phyloP scores from a whole-genome alignment of 2,329 filamentous ascomycete species.

The Podosphaera aphanis region DNA sequence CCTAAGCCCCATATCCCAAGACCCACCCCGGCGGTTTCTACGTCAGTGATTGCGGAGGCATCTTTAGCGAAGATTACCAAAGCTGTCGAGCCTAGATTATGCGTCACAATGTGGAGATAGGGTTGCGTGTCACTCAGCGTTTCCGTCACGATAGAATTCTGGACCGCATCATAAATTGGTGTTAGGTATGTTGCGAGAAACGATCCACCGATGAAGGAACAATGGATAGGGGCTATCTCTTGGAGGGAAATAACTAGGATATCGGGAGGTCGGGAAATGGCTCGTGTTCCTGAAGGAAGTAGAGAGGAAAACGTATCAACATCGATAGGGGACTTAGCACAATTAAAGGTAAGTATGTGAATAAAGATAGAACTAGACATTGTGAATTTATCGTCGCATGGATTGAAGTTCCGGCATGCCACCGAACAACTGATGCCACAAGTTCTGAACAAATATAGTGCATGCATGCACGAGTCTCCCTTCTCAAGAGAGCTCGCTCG shows the following conservation, averaged over 20 bases:
- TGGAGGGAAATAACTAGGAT: constrained; percentile 51
- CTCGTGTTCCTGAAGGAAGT: constrained; percentile 34
- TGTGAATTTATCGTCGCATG: not conserved
- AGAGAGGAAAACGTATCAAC: constrained; percentile 46
- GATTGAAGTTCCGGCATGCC: not conserved
- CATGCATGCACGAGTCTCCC: too few relatives aligned
- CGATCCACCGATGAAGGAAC: constrained; percentile 67
- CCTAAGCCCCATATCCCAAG: constrained; percentile 76
- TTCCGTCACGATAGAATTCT: constrained; percentile 31
- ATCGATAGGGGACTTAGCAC: constrained; percentile 48
- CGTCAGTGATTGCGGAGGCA: constrained; percentile 31
- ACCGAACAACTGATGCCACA: too few relatives aligned
- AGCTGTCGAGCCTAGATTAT: constrained; percentile 72
- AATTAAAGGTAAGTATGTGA: constrained; percentile 78
- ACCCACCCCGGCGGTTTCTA: constrained; percentile 64
- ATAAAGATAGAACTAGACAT: constrained; percentile 29
- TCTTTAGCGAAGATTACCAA: constrained; percentile 64
- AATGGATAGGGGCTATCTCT: constrained; percentile 66
- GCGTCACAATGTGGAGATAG: constrained; percentile 47
- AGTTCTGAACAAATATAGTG: too few relatives aligned
- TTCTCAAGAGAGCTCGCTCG: too few relatives aligned
- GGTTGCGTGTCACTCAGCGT: constrained; percentile 17
- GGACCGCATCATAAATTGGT: constrained; percentile 46
- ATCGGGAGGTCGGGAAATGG: constrained; percentile 32
- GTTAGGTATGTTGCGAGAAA: constrained; percentile 56